These are phyloP conservation scores for Raddia guianensis DNA, from an alignment of 176 grass and related monocot species.

Conservation along the genomic window DNA sequence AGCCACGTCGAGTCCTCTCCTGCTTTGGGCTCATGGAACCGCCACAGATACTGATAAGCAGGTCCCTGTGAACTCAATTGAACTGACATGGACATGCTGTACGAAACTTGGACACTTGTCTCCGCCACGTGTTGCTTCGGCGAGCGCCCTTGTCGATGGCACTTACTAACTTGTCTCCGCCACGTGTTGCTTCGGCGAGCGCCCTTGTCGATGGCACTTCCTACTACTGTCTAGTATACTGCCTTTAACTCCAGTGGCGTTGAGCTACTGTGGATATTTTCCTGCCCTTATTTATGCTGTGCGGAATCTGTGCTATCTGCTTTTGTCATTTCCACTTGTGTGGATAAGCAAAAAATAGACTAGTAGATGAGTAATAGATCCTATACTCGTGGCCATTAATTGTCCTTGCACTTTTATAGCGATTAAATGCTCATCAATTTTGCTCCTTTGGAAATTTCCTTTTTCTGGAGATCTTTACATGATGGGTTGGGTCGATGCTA, in stretches of 20 bases:
- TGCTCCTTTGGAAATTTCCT: neutral
- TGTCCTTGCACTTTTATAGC: neutral
- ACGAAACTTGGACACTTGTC: conserved; percentile 48
- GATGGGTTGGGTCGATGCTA: conserved; percentile 1
- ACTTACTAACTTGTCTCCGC: conserved; percentile 34
- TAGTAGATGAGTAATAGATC: neutral
- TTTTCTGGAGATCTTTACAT: neutral
- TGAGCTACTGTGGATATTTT: conserved; percentile 15
- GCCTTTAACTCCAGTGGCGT: neutral
- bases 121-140: conserved; percentile 42
- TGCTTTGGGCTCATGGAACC: conserved; percentile 52
- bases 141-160: conserved; percentile 4
- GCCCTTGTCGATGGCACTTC: conserved; percentile 12
- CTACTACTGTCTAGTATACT: neutral
- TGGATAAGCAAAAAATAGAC: neutral
- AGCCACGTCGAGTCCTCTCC: conserved; percentile 41
- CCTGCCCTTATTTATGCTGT: conserved; percentile 13
- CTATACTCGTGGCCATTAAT: neutral
- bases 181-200: conserved; percentile 46
- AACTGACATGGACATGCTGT: conserved; percentile 50
- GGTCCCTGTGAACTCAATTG: conserved; percentile 54
- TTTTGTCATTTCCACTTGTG: conserved; percentile 7
- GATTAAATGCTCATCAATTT: neutral
- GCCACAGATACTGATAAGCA: conserved; percentile 41
- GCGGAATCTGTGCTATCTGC: conserved; percentile 5